phyloP scores from a whole-genome alignment of 352 stramenopile species.

The Phytophthora litchii region DNA sequence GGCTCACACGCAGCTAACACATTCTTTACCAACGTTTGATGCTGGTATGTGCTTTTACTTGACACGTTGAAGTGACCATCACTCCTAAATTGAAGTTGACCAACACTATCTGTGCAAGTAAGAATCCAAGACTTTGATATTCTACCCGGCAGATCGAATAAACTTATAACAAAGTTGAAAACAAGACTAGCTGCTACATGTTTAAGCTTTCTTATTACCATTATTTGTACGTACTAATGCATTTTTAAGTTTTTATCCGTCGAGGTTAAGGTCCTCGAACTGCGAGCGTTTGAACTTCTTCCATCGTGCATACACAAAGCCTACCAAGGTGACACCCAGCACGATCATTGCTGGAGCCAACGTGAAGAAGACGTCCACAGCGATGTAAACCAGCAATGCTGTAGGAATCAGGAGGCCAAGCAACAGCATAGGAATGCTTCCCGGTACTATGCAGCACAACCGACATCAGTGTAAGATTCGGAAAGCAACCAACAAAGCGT shows the following conservation, averaged over 20 bases:
- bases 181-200: conserved; percentile 2
- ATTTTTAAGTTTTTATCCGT: conserved; percentile 12
- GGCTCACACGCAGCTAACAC: no score
- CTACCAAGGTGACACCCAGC: conserved; percentile 38
- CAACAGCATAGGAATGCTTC: conserved; percentile 40
- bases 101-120: no score
- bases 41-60: neutral
- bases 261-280: conserved; percentile 39
- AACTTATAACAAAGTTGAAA: no score
- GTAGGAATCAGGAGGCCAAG: conserved; percentile 42
- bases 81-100: conserved; percentile 4
- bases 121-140: no score
- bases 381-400: conserved; percentile 51
- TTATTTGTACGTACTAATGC: conserved; percentile 19
- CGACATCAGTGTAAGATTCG: conserved; percentile 13
- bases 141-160: no score
- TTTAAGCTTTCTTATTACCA: conserved; percentile 10
- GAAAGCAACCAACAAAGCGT: neutral
- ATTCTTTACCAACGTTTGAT: no score
- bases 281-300: conserved; percentile 55
- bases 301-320: conserved; percentile 43
- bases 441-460: conserved; percentile 34
- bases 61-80: conserved; percentile 8
- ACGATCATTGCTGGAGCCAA: conserved; percentile 50
- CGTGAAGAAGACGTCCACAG: conserved; percentile 53